Base-by-base conservation (phyloP, 2,329 filamentous ascomycete genomes). In the Pseudogymnoascus sp. region DNA sequence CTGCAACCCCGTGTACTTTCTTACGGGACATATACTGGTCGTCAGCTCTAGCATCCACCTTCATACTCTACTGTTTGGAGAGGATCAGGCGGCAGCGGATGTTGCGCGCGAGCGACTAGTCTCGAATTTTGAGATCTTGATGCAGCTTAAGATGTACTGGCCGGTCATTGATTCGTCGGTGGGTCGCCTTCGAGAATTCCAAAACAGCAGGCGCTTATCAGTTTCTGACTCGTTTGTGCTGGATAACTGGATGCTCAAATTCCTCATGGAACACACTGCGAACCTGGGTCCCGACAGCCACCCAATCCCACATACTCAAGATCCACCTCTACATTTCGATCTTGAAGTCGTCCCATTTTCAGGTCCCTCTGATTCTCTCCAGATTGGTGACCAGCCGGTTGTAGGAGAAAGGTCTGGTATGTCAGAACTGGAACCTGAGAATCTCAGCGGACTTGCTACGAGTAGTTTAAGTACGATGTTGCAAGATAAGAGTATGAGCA, bases 41-140 rank as follows among this genome's bases (percentile, higher is more conserved):
- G 75, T 80, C 23, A 72, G 77, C 0, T 79, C 77, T 0, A 77
- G 77, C 0, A 73, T 79, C 0, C 74, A 78, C 49, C 72, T 79
- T 18, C 77, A 80, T 63, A 78, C 70, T 0, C 69, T 80, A 2
- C 72, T 80, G 0, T 78, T 79, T 62, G 70, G 70, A 43, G 68
- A 68, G 0, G 72, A 75, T 23, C 72, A 76, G 11, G 66, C 63
- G 5, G 71, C 77, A 53, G 73, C 77, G 3, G 64, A 66, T 0
- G 66, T 68, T 5, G 75, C 77, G 1, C 72, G 72, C 34, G 64
- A 64, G 6, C 72, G 73, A 3, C 69, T 80, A 1, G 77, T 77
- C 65, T 69, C 70, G 25, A 80, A 80, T 63, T 80, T 79, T 63
- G 69, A 74, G 65, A 75, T 76, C 16, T 67, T 80, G 14, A 72